Evolutionary conservation across 2,329 filamentous ascomycete genomes (phyloP).

Genomic region (Botrytis galanthina): DNA sequence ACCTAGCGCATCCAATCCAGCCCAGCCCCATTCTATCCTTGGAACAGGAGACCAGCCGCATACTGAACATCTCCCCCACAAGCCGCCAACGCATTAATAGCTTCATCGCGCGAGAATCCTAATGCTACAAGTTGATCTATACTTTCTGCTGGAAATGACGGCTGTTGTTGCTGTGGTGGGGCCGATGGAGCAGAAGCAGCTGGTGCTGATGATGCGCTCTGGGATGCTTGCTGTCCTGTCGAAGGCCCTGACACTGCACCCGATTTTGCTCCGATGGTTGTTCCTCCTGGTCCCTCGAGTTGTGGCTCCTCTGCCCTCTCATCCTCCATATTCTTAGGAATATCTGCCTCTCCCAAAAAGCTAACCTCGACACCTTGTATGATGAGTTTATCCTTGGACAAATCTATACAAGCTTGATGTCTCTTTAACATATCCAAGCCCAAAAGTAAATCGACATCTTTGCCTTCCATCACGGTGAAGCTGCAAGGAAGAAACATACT

Average conservation of each 20-base stretch:
- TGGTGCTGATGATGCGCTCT: slow-evolving; percentile 13
- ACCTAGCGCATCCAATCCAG: neutral
- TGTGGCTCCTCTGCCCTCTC: slow-evolving; percentile 75
- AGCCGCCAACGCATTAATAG: slow-evolving; percentile 76
- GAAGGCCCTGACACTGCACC: slow-evolving; percentile 63
- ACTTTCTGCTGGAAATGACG: slow-evolving; percentile 52
- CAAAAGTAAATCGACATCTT: slow-evolving; percentile 88
- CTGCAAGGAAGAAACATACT: slow-evolving; percentile 84
- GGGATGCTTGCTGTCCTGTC: slow-evolving; percentile 33
- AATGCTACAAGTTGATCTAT: slow-evolving; percentile 75
- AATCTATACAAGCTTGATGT: slow-evolving; percentile 89
- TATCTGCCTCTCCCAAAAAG: slow-evolving; percentile 89
- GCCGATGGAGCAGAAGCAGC: slow-evolving; percentile 22
- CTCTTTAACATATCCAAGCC: slow-evolving; percentile 96
- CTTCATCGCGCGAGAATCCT: slow-evolving; percentile 73
- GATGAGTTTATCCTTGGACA: slow-evolving; percentile 77
- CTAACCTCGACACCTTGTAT: slow-evolving; percentile 86
- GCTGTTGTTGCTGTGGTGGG: slow-evolving; percentile 28
- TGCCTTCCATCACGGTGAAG: slow-evolving; percentile 99
- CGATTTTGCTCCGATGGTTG: slow-evolving; percentile 77
- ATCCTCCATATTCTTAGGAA: slow-evolving; percentile 79
- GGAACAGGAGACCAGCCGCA: slow-evolving; percentile 78
- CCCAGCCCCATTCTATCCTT: slow-evolving; percentile 40
- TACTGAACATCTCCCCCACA: slow-evolving; percentile 83
- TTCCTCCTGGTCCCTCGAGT: slow-evolving; percentile 82